Evolutionary conservation across 108 stramenopile genomes (phyloP).

Genomic region (Conticribra guillardii): DNA sequence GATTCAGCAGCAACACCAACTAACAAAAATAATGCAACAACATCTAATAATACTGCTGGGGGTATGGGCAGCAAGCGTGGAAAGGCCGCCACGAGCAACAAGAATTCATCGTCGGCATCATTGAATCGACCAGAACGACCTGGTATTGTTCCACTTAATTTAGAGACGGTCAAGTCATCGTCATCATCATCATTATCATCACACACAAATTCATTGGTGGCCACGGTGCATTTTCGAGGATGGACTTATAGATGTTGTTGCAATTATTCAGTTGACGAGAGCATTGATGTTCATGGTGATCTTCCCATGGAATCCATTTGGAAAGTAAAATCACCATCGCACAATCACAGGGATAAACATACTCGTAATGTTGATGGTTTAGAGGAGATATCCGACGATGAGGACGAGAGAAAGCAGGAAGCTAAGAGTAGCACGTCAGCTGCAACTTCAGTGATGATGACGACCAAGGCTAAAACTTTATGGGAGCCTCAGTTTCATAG

Average conservation of each 20-base stretch:
- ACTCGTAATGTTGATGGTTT: no score
- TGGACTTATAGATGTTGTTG: slow-evolving; percentile 46
- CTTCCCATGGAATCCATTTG: slow-evolving; percentile 40
- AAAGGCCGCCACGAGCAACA: no score
- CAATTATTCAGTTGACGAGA: slow-evolving; percentile 5
- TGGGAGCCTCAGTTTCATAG: slow-evolving; percentile 57
- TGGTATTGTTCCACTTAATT: slow-evolving; percentile 11
- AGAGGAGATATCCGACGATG: slow-evolving; percentile 36
- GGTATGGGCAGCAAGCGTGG: no score
- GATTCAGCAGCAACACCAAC: background rate
- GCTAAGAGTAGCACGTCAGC: background rate
- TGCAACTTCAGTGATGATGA: slow-evolving; percentile 1
- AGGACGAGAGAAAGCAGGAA: background rate
- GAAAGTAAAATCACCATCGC: slow-evolving; percentile 13
- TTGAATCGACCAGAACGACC: slow-evolving; percentile 18
- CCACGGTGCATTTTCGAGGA: slow-evolving; percentile 37
- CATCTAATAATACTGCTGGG: no score
- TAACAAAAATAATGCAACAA: no score
- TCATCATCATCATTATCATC: background rate
- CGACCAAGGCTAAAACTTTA: background rate
- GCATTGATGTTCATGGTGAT: slow-evolving; percentile 23
- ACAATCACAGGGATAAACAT: no score
- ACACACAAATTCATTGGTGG: background rate
- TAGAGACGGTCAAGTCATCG: background rate
- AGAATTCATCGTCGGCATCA: slow-evolving; percentile 16